Percentiles rank a stretch among this genome's conserved stretches.
phyloP scores from a whole-genome alignment of 768 basidiomycete species.

The Termitomyces eurrhizus region DNA sequence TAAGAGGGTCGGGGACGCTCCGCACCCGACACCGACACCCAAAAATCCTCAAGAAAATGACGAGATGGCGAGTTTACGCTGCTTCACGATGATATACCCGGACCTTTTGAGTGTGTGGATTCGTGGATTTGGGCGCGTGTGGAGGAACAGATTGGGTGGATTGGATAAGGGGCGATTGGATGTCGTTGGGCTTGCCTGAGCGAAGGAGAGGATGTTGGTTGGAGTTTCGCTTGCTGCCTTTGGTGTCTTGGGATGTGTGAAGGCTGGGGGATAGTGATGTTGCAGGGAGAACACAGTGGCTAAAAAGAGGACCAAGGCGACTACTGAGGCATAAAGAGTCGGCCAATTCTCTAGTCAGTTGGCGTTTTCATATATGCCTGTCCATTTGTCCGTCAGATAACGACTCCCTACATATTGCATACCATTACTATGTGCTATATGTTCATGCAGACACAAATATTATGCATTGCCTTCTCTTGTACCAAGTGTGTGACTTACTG shows the following conservation, averaged over 20 bases:
- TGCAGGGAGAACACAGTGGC: conserved; percentile 20
- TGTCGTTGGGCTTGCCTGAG: neutral
- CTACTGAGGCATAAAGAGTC: conserved; percentile 18
- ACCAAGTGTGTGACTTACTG: neutral
- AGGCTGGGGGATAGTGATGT: neutral
- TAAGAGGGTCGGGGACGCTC: no score
- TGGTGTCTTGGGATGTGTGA: neutral
- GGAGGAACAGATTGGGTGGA: conserved; percentile 12
- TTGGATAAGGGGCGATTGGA: neutral
- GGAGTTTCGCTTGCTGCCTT: neutral
- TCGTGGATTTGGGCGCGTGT: conserved; percentile 4
- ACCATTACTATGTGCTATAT: conserved; percentile 16
- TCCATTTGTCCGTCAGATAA: conserved; percentile 1
- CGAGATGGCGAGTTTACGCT: conserved; percentile 41
- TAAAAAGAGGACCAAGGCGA: conserved; percentile 17
- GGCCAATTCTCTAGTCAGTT: neutral
- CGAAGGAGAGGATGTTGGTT: neutral
- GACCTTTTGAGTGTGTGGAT: conserved; percentile 10
- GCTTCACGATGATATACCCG: conserved; percentile 11
- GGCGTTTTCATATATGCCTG: neutral
- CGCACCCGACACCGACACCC: conserved; percentile 20
- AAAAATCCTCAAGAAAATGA: conserved; percentile 34
- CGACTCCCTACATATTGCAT: conserved; percentile 13
- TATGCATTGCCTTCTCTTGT: conserved; percentile 12
- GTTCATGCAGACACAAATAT: conserved; percentile 17